A percentile compares a stretch with the other conserved stretches of the same genome.
Evolutionary conservation across 352 stramenopile genomes (phyloP).

Genomic region (Phytophthora pinifolia): DNA sequence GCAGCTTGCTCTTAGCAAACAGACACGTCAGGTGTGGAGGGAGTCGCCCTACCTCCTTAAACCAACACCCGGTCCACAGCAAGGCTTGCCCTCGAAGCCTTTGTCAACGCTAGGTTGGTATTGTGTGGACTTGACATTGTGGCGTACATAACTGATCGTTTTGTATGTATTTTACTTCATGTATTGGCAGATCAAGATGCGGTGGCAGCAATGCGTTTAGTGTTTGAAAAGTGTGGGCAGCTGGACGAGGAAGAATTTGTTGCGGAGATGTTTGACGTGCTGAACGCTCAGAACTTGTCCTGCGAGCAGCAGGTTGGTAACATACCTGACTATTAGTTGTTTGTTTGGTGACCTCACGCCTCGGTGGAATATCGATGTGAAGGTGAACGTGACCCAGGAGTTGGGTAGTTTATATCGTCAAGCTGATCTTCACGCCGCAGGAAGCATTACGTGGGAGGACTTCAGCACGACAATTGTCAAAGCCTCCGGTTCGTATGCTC

Average conservation of each 20-base stretch:
- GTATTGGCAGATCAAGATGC: constrained; percentile 35
- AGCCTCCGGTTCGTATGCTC: constrained; percentile 27
- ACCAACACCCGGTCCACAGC: neutral
- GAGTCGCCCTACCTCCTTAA: neutral
- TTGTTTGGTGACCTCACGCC: neutral
- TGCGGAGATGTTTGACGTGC: constrained; percentile 30
- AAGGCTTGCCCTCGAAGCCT: constrained; percentile 2
- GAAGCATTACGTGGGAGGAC: constrained; percentile 41
- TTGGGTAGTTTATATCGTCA: constrained; percentile 41
- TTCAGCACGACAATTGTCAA: constrained; percentile 51
- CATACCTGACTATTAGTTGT: neutral
- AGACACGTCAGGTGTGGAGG: constrained; percentile 9
- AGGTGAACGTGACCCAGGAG: constrained; percentile 40
- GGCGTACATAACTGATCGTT: neutral
- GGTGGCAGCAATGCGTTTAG: constrained; percentile 36
- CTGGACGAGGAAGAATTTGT: constrained; percentile 52
- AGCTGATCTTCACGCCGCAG: constrained; percentile 37
- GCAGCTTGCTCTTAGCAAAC: constrained; percentile 8
- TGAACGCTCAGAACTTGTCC: constrained; percentile 21
- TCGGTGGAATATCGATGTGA: neutral
- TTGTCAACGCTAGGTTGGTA: constrained; percentile 9
- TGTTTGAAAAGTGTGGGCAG: constrained; percentile 33
- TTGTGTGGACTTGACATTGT: constrained; percentile 1
- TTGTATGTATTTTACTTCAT: neutral
- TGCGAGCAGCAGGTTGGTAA: constrained; percentile 31